phyloP scores from a whole-genome alignment of 306 rosid species.

The Oxytropis ochrocephala region DNA sequence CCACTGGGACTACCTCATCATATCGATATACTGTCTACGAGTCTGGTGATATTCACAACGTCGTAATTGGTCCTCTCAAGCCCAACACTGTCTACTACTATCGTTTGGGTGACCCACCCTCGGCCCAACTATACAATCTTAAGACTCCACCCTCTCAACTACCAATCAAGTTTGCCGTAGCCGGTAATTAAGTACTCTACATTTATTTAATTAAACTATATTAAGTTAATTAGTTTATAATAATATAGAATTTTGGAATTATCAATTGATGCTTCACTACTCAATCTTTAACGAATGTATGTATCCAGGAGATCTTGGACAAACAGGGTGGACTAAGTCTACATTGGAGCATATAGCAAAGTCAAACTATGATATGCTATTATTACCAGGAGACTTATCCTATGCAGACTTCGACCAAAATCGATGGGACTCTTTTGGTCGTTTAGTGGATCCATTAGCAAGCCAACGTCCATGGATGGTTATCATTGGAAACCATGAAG shows the following conservation, averaged over 20 bases:
- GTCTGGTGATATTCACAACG: conserved; percentile 63
- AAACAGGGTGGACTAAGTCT: conserved; percentile 67
- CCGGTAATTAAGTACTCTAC: conserved; percentile 31
- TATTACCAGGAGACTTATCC: conserved; percentile 76
- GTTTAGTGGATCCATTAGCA: no score
- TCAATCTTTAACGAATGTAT: no score
- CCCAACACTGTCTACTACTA: conserved; percentile 54
- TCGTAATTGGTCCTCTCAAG: conserved; percentile 59
- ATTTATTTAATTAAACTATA: no score
- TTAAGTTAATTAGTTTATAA: no score
- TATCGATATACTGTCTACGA: conserved; percentile 25
- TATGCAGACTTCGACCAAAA: conserved; percentile 44
- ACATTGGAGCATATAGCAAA: conserved; percentile 53
- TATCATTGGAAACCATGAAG: conserved; percentile 74
- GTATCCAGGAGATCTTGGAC: conserved; percentile 76
- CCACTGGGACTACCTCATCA: conserved; percentile 40
- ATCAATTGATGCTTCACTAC: no score
- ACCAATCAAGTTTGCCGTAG: conserved; percentile 66
- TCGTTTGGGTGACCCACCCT: conserved; percentile 46
- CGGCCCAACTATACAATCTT: conserved; percentile 33
- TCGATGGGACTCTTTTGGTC: no score
- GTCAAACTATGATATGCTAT: conserved; percentile 57
- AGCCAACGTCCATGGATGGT: conserved; percentile 89
- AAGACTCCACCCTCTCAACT: conserved; percentile 61
- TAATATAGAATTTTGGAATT: no score